Evolutionary conservation across 2,329 filamentous ascomycete species (phyloP).

Genomic region (Amylocarpus encephaloides): DNA sequence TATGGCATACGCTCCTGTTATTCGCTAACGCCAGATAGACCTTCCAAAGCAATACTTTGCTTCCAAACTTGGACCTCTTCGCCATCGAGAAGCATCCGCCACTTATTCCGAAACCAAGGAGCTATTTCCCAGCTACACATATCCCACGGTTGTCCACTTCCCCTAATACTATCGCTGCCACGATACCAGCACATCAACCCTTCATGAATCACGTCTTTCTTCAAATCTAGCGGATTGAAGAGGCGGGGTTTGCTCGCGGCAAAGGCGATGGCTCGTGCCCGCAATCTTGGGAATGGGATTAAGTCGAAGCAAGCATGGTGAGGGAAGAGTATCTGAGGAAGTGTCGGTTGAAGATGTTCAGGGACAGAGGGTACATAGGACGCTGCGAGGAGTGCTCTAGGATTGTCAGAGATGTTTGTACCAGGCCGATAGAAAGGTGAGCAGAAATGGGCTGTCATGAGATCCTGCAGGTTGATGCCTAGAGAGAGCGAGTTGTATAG

Average conservation of each 20-base stretch:
- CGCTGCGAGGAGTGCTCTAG: conserved; percentile 20
- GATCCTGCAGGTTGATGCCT: conserved; percentile 22
- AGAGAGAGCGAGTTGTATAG: conserved; percentile 27
- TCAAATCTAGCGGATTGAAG: conserved; percentile 9
- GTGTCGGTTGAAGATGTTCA: conserved; percentile 25
- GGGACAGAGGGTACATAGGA: conserved; percentile 1
- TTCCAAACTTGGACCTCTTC: neutral
- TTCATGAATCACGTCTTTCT: conserved; percentile 13
- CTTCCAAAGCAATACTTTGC: neutral
- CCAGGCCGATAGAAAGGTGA: conserved; percentile 33
- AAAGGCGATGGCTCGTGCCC: conserved; percentile 15
- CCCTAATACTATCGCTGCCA: conserved; percentile 6
- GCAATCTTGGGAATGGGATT: conserved; percentile 31
- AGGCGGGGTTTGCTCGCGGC: conserved; percentile 2
- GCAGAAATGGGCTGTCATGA: conserved; percentile 3
- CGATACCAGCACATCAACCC: conserved; percentile 17
- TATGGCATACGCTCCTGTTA: too few species aligned
- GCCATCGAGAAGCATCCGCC: neutral
- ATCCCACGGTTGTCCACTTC: conserved; percentile 33
- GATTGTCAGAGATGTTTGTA: conserved; percentile 13
- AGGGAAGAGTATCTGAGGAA: conserved; percentile 24
- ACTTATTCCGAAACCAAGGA: conserved; percentile 32
- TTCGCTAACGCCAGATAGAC: too few species aligned
- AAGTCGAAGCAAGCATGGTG: conserved; percentile 36
- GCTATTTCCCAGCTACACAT: conserved; percentile 19